Conservation (phyloP, 768 basidiomycete species). For the Lactarius psammicola region DNA sequence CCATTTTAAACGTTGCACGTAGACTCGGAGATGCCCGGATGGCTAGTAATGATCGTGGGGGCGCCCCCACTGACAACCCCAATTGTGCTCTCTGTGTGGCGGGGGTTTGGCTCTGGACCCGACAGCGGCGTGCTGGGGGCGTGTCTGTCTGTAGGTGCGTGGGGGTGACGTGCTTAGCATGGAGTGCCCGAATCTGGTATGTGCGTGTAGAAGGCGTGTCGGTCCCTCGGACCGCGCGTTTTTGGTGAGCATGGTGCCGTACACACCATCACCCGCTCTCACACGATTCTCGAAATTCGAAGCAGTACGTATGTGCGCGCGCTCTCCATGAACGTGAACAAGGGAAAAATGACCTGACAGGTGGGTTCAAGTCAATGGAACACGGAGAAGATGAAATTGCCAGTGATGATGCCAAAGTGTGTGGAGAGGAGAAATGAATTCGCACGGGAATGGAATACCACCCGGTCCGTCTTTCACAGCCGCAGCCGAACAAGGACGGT, state of each 20-base stretch:
- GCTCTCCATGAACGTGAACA: not conserved
- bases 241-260: not conserved
- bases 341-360: not conserved
- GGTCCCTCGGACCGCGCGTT: conserved; percentile 4
- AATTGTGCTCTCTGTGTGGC: not conserved
- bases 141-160: conserved; percentile 2
- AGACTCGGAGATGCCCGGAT: conserved; percentile 23
- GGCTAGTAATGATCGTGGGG: not conserved
- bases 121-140: not conserved
- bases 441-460: not conserved
- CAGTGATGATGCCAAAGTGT: not conserved
- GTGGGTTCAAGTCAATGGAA: not conserved
- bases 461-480: conserved; percentile 24
- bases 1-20: conserved; percentile 4
- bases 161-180: not conserved
- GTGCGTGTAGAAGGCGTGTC: conserved; percentile 9
- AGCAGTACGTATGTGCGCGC: not conserved
- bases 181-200: not conserved
- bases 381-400: not conserved
- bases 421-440: not conserved
- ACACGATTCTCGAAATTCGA: not conserved
- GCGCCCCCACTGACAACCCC: conserved; percentile 2
- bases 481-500: conserved; percentile 12
- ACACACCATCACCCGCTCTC: not conserved
- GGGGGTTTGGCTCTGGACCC: not conserved